Base-by-base conservation (phyloP, 345 rosid species). In the Sisymbrium altissimum region DNA sequence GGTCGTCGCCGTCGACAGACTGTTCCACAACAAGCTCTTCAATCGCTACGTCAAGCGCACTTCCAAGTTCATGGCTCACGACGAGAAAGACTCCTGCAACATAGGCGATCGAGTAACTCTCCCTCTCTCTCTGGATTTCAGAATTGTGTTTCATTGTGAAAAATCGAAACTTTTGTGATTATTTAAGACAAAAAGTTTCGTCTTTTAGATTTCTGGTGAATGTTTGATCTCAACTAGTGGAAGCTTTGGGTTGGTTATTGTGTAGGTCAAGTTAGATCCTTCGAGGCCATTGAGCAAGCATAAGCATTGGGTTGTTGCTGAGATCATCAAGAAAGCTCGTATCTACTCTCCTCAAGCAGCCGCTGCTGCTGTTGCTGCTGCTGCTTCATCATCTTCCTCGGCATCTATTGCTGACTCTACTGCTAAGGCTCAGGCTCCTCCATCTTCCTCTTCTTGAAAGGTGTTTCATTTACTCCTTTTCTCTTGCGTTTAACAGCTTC, bases 51-150 rank as follows among this genome's bases (percentile, higher is more conserved):
- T 86, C 72, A 95, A 89, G 63, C 92, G 97, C 12, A 95, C 97
- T 74, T 92, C 97, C 81, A 89, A 89, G 70, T 95, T 95, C 90
- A 88, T 92, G 96, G 99, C 97, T 41, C 97, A 91, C 73, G 97
- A 89, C 74, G 94, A 92, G 62, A 60, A 84, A 53, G 70, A 86
- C 75, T 82, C 58, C 8, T 92, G 98, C 82, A 83, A 87, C 84
- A 90, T 96, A 30, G 98, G 97, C 7, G 97, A 96, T 83, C 82
- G 89, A 45, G 96, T 94, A 67, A 64, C 71, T 68, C 21, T 33
- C 6, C 11, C 6, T 17, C 4, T 17, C 7, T 3, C 0, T 19
- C 17, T 4, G 1, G 6, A 43, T 43, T 19, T 45, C 21, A 35
- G 2, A 45, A 45, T 7, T 9, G 1, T 46, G 25, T 46, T 43